Conservation (phyloP, 257 asterid genomes). For the Craterostigma plantagineum region DNA sequence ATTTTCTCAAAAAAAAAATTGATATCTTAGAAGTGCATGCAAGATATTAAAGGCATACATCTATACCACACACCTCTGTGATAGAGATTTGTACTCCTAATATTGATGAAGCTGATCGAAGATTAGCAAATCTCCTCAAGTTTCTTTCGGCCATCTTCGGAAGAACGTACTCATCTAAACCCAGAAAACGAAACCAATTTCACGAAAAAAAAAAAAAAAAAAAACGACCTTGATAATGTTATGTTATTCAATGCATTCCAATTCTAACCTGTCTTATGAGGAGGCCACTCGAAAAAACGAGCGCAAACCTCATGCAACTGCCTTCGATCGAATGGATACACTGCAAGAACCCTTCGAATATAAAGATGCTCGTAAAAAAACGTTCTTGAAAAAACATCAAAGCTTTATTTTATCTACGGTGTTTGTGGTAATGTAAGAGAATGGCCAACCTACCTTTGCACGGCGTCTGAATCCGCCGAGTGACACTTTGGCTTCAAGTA, state of each 20-base stretch:
- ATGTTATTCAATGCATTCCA: neutral
- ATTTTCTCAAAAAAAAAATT: neutral
- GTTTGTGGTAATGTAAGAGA: neutral
- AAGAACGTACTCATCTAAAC: constrained; percentile 76
- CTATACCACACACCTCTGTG: constrained; percentile 50
- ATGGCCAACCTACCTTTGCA: constrained; percentile 28
- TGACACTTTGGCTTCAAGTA: constrained; percentile 82
- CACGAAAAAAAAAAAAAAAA: too few species aligned
- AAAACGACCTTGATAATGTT: neutral
- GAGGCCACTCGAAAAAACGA: constrained; percentile 59
- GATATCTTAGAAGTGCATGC: neutral
- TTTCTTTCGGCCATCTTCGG: constrained; percentile 92
- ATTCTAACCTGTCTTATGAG: constrained; percentile 64
- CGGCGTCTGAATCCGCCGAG: constrained; percentile 50
- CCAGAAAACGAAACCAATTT: constrained; percentile 9
- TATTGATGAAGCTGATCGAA: constrained; percentile 44
- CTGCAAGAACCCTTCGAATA: constrained; percentile 49
- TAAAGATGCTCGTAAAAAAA: constrained; percentile 4
- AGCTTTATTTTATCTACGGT: neutral
- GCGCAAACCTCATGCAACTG: constrained; percentile 59
- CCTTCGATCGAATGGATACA: constrained; percentile 34
- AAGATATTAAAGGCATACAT: constrained; percentile 2
- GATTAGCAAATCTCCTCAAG: constrained; percentile 52
- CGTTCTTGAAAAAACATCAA: neutral
- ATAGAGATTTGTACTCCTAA: constrained; percentile 33